phyloP scores from a whole-genome alignment of 805 yeast species.

The Lipomyces yamadae region DNA sequence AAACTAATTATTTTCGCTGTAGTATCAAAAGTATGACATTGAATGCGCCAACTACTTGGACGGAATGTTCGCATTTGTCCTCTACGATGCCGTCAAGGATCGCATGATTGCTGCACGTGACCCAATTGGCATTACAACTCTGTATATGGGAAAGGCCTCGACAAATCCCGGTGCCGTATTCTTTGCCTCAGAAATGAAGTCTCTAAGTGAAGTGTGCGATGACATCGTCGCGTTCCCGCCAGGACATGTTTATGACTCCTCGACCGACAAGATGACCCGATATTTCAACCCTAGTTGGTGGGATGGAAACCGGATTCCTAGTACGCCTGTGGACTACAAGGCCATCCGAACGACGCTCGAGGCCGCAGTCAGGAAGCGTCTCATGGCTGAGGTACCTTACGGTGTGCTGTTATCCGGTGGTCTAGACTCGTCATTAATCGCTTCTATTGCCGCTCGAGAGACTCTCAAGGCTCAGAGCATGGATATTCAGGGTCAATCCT shows the following conservation, averaged over 20 bases:
- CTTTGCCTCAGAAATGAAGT: slow-evolving; percentile 94
- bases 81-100: slow-evolving; percentile 82
- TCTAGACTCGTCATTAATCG: slow-evolving; percentile 93
- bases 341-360: slow-evolving; percentile 81
- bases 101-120: slow-evolving; percentile 96
- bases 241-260: slow-evolving; percentile 94
- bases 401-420: slow-evolving; percentile 98
- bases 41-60: slow-evolving; percentile 93
- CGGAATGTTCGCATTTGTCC: slow-evolving; percentile 97
- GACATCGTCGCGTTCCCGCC: slow-evolving; percentile 94
- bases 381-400: slow-evolving; percentile 99
- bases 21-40: slow-evolving; percentile 75
- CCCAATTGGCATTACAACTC: slow-evolving; percentile 95
- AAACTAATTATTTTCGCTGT: background rate
- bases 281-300: slow-evolving; percentile 95
- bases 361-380: slow-evolving; percentile 95
- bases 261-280: slow-evolving; percentile 81
- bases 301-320: slow-evolving; percentile 78
- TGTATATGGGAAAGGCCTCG: slow-evolving; percentile 88
- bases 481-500: slow-evolving; percentile 57
- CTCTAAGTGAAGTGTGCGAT: slow-evolving; percentile 94
- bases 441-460: slow-evolving; percentile 96
- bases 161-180: slow-evolving; percentile 72
- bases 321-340: slow-evolving; percentile 73
- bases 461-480: slow-evolving; percentile 66